Conservation (phyloP, 2,329 filamentous ascomycete species). For the Colletotrichum liaoningense region DNA sequence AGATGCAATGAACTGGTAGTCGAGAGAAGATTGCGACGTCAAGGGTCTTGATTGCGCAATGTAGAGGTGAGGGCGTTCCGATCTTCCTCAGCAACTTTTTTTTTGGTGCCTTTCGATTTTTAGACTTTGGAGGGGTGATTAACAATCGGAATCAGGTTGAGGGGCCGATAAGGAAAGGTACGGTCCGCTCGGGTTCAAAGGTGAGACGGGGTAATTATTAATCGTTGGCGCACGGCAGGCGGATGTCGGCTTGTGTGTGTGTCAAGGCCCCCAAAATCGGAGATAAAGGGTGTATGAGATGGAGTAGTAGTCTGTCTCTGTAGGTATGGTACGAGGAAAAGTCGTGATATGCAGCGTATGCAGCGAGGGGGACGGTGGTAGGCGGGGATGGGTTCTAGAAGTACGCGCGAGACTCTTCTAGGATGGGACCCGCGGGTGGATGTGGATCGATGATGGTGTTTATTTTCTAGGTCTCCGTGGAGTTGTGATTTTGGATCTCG, state of each 20-base stretch:
- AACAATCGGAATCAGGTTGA: conserved; percentile 22
- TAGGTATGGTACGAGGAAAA: background rate
- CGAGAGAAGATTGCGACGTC: conserved; percentile 5
- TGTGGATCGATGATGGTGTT: conserved; percentile 2
- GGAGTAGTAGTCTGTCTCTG: no score
- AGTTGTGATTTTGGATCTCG: background rate
- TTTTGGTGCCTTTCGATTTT: conserved; percentile 6
- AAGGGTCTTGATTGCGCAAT: conserved; percentile 30
- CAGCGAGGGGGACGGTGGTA: background rate
- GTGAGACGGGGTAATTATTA: conserved; percentile 24
- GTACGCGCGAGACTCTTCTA: background rate
- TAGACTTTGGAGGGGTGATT: conserved; percentile 27
- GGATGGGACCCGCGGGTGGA: background rate
- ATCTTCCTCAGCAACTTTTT: background rate
- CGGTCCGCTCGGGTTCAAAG: conserved; percentile 8
- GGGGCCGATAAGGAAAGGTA: conserved; percentile 26
- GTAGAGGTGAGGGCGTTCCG: background rate
- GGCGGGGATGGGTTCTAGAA: background rate
- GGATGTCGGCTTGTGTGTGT: conserved; percentile 10
- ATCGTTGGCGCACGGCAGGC: conserved; percentile 18
- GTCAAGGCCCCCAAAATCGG: conserved; percentile 4
- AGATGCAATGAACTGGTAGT: background rate
- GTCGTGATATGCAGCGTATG: conserved; percentile 11
- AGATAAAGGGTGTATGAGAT: background rate
- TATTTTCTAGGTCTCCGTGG: background rate